Evolutionary conservation across 768 basidiomycete genomes (phyloP).

Genomic region (Tylopilus cervinicoccineus): DNA sequence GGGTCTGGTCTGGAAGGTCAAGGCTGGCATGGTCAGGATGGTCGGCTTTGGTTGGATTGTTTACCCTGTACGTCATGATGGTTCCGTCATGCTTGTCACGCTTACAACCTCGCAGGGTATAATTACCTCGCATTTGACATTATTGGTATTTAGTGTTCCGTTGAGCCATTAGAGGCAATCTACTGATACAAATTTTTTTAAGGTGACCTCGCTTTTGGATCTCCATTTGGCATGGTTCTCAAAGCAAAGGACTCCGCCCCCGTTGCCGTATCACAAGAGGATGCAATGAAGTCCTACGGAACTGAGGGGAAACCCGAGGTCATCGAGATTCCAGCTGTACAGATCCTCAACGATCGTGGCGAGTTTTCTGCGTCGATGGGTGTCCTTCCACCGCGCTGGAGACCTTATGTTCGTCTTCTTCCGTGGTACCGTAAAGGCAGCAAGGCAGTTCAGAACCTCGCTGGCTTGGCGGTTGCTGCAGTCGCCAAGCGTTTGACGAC

Average conservation of each 20-base stretch:
- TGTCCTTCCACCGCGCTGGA: conserved; percentile 66
- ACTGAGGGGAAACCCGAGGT: conserved; percentile 43
- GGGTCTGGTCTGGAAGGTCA: conserved; percentile 54
- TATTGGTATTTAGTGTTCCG: conserved; percentile 43
- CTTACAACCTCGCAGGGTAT: conserved; percentile 37
- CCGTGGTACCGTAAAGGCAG: conserved; percentile 77
- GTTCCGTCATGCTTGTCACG: neutral
- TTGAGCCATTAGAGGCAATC: neutral
- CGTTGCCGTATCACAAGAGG: conserved; percentile 54
- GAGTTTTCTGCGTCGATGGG: conserved; percentile 86
- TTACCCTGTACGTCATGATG: conserved; percentile 54
- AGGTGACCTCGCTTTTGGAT: conserved; percentile 78
- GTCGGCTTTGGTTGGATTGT: conserved; percentile 69
- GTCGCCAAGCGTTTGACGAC: conserved; percentile 71
- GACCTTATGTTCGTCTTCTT: conserved; percentile 57
- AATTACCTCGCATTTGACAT: conserved; percentile 73
- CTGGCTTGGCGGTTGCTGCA: conserved; percentile 75
- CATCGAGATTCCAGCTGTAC: conserved; percentile 68
- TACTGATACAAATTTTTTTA: neutral
- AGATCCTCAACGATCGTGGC: conserved; percentile 85
- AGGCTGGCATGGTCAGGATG: conserved; percentile 57
- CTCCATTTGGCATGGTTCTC: conserved; percentile 84
- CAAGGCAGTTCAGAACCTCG: conserved; percentile 64
- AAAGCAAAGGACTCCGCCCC: conserved; percentile 69
- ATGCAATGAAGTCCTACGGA: conserved; percentile 56